Percentiles rank a stretch among this genome's conserved stretches.
Evolutionary conservation across 371 early-diverging fungal genomes (phyloP).

Genomic region (Circinella minor): DNA sequence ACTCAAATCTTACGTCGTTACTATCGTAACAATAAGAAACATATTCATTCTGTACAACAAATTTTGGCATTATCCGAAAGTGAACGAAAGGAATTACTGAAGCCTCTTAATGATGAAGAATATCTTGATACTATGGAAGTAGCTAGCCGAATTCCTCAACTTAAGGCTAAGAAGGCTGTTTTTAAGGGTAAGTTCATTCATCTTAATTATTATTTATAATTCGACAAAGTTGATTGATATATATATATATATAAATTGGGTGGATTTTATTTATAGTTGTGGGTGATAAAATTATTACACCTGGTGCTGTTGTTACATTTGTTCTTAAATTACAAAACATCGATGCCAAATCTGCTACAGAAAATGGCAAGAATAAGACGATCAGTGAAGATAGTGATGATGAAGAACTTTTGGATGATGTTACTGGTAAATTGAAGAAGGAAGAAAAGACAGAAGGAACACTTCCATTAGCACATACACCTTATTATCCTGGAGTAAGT

Average conservation of each 20-base stretch:
- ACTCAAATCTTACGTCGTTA: conserved; percentile 45
- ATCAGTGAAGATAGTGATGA: conserved; percentile 33
- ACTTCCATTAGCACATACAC: conserved; percentile 64
- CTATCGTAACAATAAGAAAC: conserved; percentile 33
- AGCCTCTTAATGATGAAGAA: conserved; percentile 60
- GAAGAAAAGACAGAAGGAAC: conserved; percentile 45
- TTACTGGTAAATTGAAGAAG: conserved; percentile 40
- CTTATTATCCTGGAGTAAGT: conserved; percentile 63
- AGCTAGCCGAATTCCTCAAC: conserved; percentile 76
- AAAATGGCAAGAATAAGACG: conserved; percentile 32
- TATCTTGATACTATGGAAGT: conserved; percentile 72
- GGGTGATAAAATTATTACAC: conserved; percentile 81
- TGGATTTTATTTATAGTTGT: conserved; percentile 46
- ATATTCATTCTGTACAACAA: conserved; percentile 61
- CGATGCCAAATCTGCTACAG: conserved; percentile 17
- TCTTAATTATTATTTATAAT: not conserved
- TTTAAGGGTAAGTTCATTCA: conserved; percentile 62
- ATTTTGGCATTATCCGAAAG: conserved; percentile 66
- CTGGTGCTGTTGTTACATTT: conserved; percentile 81
- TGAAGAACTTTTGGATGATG: conserved; percentile 39
- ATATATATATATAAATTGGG: not conserved
- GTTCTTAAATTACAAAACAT: conserved; percentile 62
- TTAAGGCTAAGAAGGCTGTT: conserved; percentile 75
- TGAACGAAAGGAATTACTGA: conserved; percentile 65
- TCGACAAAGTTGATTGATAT: too few species aligned